Conservation (phyloP, 148 eudicot genomes). For the Gaultheria prostrata region DNA sequence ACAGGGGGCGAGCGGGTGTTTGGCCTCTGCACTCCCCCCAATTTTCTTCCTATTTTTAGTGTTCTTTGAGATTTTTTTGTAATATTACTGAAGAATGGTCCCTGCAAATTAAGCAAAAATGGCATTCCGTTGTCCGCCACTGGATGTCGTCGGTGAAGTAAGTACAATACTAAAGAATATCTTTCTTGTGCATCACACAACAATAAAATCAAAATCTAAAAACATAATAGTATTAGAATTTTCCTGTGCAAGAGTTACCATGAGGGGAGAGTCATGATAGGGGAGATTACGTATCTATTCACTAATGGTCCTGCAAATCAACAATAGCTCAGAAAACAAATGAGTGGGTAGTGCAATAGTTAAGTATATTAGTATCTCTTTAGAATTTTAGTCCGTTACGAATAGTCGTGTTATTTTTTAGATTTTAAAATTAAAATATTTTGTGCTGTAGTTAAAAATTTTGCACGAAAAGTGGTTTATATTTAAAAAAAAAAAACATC, state of each 20-base stretch:
- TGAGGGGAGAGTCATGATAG: neutral
- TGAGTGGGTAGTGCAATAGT: neutral
- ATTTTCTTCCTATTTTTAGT: no score
- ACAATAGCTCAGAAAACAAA: neutral
- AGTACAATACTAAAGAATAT: neutral
- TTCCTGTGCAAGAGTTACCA: neutral
- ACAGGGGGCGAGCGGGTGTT: no score
- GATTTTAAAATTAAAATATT: no score
- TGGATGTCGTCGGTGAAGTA: neutral
- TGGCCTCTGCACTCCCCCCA: no score
- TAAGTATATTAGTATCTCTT: neutral
- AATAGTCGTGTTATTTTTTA: neutral
- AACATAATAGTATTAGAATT: neutral
- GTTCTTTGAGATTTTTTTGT: no score
- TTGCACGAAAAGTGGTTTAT: neutral
- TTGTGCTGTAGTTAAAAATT: neutral
- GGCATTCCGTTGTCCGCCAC: no score
- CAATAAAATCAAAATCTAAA: neutral
- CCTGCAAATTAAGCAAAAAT: no score
- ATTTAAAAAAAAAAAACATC: no score
- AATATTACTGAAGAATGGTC: no score
- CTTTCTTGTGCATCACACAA: neutral
- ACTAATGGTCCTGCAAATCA: neutral
- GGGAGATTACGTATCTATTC: neutral
- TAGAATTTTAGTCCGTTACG: neutral